Evolutionary conservation across 441 rosid species (phyloP).

Genomic region (Gossypium davidsonii): DNA sequence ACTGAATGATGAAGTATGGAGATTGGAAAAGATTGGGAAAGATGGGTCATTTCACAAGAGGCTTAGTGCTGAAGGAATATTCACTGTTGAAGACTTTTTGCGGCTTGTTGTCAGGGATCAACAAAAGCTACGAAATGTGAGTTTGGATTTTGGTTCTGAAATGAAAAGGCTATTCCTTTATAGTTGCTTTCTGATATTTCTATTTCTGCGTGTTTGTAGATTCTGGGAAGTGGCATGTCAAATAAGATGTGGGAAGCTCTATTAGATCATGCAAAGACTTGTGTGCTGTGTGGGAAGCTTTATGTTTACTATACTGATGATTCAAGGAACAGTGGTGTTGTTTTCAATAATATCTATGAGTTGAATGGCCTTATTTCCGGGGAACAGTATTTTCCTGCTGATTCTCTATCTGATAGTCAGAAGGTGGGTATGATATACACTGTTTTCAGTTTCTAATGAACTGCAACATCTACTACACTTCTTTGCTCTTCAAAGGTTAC

Average conservation of each 20-base stretch:
- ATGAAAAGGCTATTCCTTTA: conserved; percentile 7
- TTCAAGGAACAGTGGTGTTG: conserved; percentile 70
- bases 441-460: background rate
- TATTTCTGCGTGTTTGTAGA: conserved; percentile 35
- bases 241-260: conserved; percentile 99
- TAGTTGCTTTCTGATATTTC: conserved; percentile 21
- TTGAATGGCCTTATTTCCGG: conserved; percentile 80
- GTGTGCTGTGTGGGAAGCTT: conserved; percentile 69
- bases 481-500: background rate
- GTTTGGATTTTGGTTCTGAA: conserved; percentile 25
- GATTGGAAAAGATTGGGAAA: conserved; percentile 97
- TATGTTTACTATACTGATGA: conserved; percentile 81
- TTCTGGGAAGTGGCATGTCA: conserved; percentile 99
- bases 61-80: conserved; percentile 42
- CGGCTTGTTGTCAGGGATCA: conserved; percentile 67
- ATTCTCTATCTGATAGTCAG: conserved; percentile 77
- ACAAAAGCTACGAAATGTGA: conserved; percentile 66
- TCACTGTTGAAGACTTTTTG: conserved; percentile 74
- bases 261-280: conserved; percentile 92
- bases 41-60: conserved; percentile 97
- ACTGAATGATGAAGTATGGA: conserved; percentile 86
- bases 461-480: background rate
- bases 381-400: conserved; percentile 72
- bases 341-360: conserved; percentile 81
- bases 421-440: conserved; percentile 54